Percentiles rank a stretch among this genome's conserved stretches.
Conservation (phyloP, 768 basidiomycete genomes). For the Boletus barrowsii region DNA sequence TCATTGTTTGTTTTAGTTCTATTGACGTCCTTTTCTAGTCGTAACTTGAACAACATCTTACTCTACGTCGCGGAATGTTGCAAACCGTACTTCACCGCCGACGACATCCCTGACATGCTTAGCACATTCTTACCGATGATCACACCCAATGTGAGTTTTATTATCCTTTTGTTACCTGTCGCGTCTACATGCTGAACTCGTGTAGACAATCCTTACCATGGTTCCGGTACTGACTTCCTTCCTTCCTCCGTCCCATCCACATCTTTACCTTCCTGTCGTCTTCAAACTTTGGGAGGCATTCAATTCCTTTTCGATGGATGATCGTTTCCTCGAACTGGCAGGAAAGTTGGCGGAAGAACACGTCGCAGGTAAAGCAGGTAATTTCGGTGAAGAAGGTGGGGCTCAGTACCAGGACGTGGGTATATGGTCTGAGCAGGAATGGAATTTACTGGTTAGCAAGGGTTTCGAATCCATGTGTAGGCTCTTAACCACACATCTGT, state of each 20-base stretch:
- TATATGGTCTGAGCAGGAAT: conserved; percentile 84
- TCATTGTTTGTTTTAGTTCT: neutral
- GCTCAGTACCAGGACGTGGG: conserved; percentile 80
- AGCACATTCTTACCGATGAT: conserved; percentile 65
- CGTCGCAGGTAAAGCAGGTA: conserved; percentile 57
- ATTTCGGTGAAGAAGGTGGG: conserved; percentile 51
- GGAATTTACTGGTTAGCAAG: conserved; percentile 79
- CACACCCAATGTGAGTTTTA: conserved; percentile 60
- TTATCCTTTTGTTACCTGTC: neutral
- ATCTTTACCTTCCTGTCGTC: conserved; percentile 66
- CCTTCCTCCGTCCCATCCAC: conserved; percentile 62
- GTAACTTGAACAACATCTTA: conserved; percentile 68
- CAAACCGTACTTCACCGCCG: conserved; percentile 63
- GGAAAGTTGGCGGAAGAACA: conserved; percentile 72
- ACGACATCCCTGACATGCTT: conserved; percentile 70
- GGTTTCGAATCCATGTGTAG: conserved; percentile 77
- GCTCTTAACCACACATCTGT: conserved; percentile 4
- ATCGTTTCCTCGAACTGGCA: conserved; percentile 68
- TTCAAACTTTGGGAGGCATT: conserved; percentile 80
- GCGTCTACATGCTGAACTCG: conserved; percentile 3
- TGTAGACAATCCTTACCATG: conserved; percentile 65
- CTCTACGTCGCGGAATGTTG: conserved; percentile 72
- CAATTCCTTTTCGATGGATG: conserved; percentile 71
- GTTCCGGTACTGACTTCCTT: conserved; percentile 76
- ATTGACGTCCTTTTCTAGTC: conserved; percentile 32